Evolutionary conservation across 208 protist species (phyloP), one percentile per base, ranked within the genome.

Genomic region (Acanthamoeba healyi): DNA sequence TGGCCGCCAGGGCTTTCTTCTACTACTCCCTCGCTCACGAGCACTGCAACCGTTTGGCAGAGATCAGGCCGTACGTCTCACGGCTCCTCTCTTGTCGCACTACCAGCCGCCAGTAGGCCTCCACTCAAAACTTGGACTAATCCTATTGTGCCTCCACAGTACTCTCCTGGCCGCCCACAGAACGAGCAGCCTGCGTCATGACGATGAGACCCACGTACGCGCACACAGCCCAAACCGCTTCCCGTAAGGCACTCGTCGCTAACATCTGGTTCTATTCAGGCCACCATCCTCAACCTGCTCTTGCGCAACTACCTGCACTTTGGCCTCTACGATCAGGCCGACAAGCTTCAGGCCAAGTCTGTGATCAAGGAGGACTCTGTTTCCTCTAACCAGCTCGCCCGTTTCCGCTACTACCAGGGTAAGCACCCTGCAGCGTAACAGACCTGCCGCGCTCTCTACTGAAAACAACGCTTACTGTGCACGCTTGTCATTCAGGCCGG

Each of bases 401-500:
- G 99, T 29, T 99, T 98, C 96, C 98, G 98, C 90, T 99, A 98
- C 95, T 99, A 99, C 95, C 98, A 99, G 40, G 98, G 98, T 90
- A 36, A 32, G 38, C 72, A 40, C 9, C 46, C 2, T 5, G n/a
- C n/a, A n/a, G n/a, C n/a, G n/a, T n/a, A n/a, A n/a, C n/a, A n/a
- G n/a, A n/a, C n/a, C n/a, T n/a, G n/a, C n/a, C n/a, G n/a, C n/a
- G n/a, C n/a, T n/a, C n/a, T n/a, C n/a, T n/a, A n/a, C n/a, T n/a
- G n/a, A n/a, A n/a, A n/a, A n/a, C n/a, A n/a, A n/a, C n/a, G n/a
- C n/a, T n/a, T n/a, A n/a, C n/a, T n/a, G n/a, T n/a, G n/a, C n/a
- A n/a, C n/a, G n/a, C 14, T 17, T 77, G n/a, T n/a, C 51, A 51
- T 94, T 36, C 38, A 95, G 96, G 97, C 44, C 94, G 99, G 89